These are phyloP conservation scores for Aspergillus candidus DNA, from an alignment of 2,329 filamentous ascomycete genomes.

Conservation along the genomic window DNA sequence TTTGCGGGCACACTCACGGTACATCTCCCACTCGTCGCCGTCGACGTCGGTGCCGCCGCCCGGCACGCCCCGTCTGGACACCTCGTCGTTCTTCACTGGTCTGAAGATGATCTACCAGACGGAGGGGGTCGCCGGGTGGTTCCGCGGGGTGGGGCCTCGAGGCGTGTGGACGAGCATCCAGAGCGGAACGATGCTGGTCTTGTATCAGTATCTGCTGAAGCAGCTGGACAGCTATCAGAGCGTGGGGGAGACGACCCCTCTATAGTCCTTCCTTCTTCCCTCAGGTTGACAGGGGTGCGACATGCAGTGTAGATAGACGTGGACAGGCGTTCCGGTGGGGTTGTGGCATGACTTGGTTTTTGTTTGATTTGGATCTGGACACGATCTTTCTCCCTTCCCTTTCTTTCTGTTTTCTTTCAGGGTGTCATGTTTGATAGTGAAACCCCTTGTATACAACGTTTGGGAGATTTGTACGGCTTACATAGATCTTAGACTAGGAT, in stretches of 20 bases:
- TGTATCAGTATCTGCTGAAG: conserved; percentile 83
- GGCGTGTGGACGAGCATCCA: conserved; percentile 97
- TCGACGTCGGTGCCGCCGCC: conserved; percentile 75
- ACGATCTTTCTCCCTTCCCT: conserved; percentile 4
- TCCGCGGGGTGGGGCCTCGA: conserved; percentile 86
- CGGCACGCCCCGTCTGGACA: conserved; percentile 73
- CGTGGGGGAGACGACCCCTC: conserved; percentile 17
- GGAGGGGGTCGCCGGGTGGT: conserved; percentile 85
- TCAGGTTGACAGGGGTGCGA: neutral
- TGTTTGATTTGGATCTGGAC: conserved; percentile 7
- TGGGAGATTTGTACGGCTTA: conserved; percentile 6
- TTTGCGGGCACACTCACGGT: conserved; percentile 53
- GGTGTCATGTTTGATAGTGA: neutral
- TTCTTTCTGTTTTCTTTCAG: conserved; percentile 1
- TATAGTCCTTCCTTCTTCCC: conserved; percentile 7
- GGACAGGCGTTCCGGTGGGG: conserved; percentile 12
- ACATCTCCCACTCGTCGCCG: conserved; percentile 84
- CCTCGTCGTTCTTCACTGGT: conserved; percentile 80
- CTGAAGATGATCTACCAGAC: conserved; percentile 81
- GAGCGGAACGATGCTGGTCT: conserved; percentile 90
- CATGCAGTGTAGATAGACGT: conserved; percentile 10
- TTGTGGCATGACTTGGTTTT: conserved; percentile 8
- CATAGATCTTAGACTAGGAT: conserved; percentile 10
- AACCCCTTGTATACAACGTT: conserved; percentile 4
- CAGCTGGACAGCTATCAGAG: conserved; percentile 58